Evolutionary conservation across 2,329 filamentous ascomycete genomes (phyloP).

Genomic region (Penicillium sclerotigenum): DNA sequence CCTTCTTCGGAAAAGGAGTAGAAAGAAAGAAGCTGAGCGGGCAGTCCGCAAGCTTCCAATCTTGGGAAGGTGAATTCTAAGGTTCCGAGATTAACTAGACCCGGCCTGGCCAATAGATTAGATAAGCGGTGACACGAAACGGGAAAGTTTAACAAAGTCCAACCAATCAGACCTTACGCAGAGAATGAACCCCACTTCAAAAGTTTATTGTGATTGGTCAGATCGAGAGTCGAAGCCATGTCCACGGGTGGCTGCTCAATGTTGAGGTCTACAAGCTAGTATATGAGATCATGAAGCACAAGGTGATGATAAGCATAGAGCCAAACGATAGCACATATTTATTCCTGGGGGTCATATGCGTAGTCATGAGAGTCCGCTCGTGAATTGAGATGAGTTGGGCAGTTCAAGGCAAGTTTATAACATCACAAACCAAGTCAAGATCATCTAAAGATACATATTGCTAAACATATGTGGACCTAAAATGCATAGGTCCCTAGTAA

Average conservation of each 20-base stretch:
- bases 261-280: neutral
- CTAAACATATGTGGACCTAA: too few relatives aligned
- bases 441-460: too few relatives aligned
- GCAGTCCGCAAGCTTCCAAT: neutral
- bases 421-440: too few relatives aligned
- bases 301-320: neutral
- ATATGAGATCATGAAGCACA: neutral
- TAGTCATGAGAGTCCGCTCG: too few relatives aligned
- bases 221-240: neutral
- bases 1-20: neutral
- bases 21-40: neutral
- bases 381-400: too few relatives aligned
- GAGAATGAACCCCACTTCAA: neutral
- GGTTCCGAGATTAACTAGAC: neutral
- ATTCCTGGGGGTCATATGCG: too few relatives aligned
- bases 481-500: too few relatives aligned
- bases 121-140: neutral
- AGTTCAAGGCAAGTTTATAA: too few relatives aligned
- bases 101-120: neutral
- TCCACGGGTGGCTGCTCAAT: neutral
- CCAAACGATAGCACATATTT: neutral
- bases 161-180: neutral
- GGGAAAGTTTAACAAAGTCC: neutral
- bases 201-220: neutral
- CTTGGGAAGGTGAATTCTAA: neutral